These are phyloP conservation scores for Fusarium keratoplasticum DNA, from an alignment of 2,329 filamentous ascomycete species.

Conservation along the genomic window DNA sequence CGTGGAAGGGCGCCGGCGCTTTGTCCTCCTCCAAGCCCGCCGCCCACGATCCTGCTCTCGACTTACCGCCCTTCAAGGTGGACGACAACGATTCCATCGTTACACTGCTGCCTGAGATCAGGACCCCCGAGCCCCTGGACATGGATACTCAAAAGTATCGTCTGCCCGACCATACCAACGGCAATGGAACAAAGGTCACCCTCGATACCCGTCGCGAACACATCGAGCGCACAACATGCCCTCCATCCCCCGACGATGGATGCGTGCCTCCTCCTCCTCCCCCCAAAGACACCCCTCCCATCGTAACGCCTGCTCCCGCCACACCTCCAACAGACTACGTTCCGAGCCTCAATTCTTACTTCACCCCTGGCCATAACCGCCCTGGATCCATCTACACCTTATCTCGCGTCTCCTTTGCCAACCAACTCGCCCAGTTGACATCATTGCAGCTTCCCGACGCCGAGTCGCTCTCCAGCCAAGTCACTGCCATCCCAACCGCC, in stretches of 20 bases:
- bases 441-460: slow-evolving; percentile 91
- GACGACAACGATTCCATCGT: slow-evolving; percentile 43
- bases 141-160: slow-evolving; percentile 82
- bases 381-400: slow-evolving; percentile 93
- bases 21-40: slow-evolving; percentile 44
- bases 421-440: slow-evolving; percentile 91
- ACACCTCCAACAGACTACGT: slow-evolving; percentile 57
- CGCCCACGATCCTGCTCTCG: slow-evolving; percentile 39
- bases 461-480: slow-evolving; percentile 82
- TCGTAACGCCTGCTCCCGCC: slow-evolving; percentile 40
- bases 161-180: slow-evolving; percentile 75
- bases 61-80: slow-evolving; percentile 42
- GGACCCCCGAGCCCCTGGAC: slow-evolving; percentile 61
- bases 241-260: slow-evolving; percentile 51
- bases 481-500: slow-evolving; percentile 86
- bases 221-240: slow-evolving; percentile 61
- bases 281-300: slow-evolving; percentile 56
- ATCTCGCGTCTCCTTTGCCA: slow-evolving; percentile 90
- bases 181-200: slow-evolving; percentile 74
- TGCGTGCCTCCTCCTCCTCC: slow-evolving; percentile 54
- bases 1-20: slow-evolving; percentile 75
- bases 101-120: slow-evolving; percentile 64
- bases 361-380: slow-evolving; percentile 74
- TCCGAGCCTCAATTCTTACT: slow-evolving; percentile 69
- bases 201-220: slow-evolving; percentile 69